These are phyloP conservation scores for Basidiobolus meristosporus DNA, from an alignment of 371 early-diverging fungal species.

Conservation along the genomic window DNA sequence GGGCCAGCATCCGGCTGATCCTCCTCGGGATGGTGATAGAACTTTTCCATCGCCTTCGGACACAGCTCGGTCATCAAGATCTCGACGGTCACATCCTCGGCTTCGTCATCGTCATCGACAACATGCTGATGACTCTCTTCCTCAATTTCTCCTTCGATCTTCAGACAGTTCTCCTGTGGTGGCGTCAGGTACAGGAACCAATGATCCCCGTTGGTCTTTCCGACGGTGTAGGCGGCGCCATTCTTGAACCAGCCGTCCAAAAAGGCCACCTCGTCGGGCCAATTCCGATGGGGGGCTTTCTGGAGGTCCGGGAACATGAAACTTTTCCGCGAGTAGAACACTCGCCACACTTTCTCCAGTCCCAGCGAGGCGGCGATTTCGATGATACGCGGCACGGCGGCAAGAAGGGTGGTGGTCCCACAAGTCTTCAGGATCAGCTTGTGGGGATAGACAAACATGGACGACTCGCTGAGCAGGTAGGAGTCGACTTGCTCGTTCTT, in stretches of 20 bases:
- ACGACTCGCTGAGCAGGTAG: slow-evolving; percentile 85
- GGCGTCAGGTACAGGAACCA: slow-evolving; percentile 83
- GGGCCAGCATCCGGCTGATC: slow-evolving; percentile 17
- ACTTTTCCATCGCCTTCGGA: slow-evolving; percentile 41
- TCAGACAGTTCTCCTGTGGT: slow-evolving; percentile 29
- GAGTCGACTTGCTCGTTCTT: slow-evolving; percentile 61
- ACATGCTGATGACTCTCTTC: slow-evolving; percentile 1
- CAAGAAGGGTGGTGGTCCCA: slow-evolving; percentile 84
- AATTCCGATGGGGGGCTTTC: slow-evolving; percentile 67
- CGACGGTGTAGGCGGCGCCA: slow-evolving; percentile 78
- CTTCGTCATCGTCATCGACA: too few species aligned
- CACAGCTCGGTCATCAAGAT: slow-evolving; percentile 83
- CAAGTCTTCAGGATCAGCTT: slow-evolving; percentile 91
- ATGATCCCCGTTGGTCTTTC: slow-evolving; percentile 81
- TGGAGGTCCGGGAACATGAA: slow-evolving; percentile 92
- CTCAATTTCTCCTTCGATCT: too few species aligned
- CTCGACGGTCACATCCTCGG: slow-evolving; percentile 83
- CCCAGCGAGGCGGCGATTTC: slow-evolving; percentile 59
- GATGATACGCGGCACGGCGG: slow-evolving; percentile 64
- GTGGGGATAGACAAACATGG: slow-evolving; percentile 90
- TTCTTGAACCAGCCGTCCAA: slow-evolving; percentile 1
- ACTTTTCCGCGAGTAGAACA: slow-evolving; percentile 89
- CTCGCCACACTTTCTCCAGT: slow-evolving; percentile 51
- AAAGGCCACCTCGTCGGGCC: slow-evolving; percentile 70
- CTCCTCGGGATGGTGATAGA: slow-evolving; percentile 27